These are phyloP conservation scores for Penicillium sp. DNA, from an alignment of 2,329 filamentous ascomycete genomes.

Conservation along the genomic window DNA sequence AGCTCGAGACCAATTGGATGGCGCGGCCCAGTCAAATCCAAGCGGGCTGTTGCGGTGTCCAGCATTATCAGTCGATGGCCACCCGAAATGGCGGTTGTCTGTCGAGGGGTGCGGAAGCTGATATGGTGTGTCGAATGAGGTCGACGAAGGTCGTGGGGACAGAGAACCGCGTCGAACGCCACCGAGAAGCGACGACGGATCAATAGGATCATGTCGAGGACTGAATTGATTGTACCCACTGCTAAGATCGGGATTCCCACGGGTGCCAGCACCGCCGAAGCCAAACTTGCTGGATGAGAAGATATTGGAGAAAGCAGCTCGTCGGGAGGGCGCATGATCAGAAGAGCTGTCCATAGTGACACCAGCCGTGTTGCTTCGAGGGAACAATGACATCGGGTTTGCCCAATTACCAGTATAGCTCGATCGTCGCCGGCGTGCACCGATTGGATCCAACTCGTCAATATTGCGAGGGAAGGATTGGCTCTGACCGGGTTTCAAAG, in stretches of 20 bases:
- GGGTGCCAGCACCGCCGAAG: conserved; percentile 32
- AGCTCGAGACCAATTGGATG: conserved; percentile 68
- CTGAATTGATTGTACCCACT: conserved; percentile 50
- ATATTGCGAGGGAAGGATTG: conserved; percentile 62
- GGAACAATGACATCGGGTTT: conserved; percentile 51
- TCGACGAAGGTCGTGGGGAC: conserved; percentile 52
- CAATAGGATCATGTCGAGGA: conserved; percentile 48
- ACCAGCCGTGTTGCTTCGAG: conserved; percentile 45
- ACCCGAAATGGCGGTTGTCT: conserved; percentile 75
- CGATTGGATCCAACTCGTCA: conserved; percentile 53
- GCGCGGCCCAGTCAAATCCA: conserved; percentile 54
- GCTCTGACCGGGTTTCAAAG: conserved; percentile 60
- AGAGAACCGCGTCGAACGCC: conserved; percentile 45
- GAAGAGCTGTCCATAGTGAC: conserved; percentile 45
- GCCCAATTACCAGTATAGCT: conserved; percentile 60
- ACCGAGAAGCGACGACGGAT: conserved; percentile 46
- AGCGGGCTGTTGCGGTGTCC: conserved; percentile 55
- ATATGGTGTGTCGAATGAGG: conserved; percentile 55
- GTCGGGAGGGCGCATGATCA: conserved; percentile 41
- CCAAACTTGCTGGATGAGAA: conserved; percentile 44
- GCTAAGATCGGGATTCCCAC: conserved; percentile 36
- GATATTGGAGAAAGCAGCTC: conserved; percentile 45
- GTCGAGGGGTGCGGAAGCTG: conserved; percentile 71
- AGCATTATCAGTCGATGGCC: conserved; percentile 54
- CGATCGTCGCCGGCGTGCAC: conserved; percentile 52